Evolutionary conservation across 192 early-diverging fungal species (phyloP).

Genomic region (Coemansia sp.): DNA sequence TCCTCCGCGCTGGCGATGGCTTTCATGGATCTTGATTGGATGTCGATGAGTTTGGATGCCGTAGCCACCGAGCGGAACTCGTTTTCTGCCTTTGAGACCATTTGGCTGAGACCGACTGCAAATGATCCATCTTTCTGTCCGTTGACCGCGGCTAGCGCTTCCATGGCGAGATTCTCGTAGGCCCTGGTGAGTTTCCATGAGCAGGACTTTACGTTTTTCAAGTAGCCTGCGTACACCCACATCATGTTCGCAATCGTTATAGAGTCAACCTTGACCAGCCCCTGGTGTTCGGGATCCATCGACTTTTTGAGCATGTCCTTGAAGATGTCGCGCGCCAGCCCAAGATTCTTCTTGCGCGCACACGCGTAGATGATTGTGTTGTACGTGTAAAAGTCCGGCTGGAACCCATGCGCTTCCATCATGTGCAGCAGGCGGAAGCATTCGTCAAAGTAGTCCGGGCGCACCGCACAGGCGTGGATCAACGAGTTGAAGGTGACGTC

Average conservation of each 20-base stretch:
- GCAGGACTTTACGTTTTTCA: conserved; percentile 37
- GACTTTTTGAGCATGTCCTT: conserved; percentile 58
- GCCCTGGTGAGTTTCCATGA: conserved; percentile 37
- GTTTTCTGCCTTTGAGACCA: conserved; percentile 16
- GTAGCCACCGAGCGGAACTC: conserved; percentile 6
- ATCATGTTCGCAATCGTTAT: conserved; percentile 69
- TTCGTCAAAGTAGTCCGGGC: conserved; percentile 82
- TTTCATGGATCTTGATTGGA: conserved; percentile 27
- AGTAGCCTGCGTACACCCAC: conserved; percentile 63
- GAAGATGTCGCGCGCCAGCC: conserved; percentile 64
- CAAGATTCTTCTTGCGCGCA: conserved; percentile 71
- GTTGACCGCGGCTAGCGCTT: conserved; percentile 36
- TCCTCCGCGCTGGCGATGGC: conserved; percentile 8
- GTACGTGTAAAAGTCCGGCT: conserved; percentile 76
- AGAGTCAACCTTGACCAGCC: conserved; percentile 58
- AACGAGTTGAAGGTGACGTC: conserved; percentile 86
- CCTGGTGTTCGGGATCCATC: conserved; percentile 30
- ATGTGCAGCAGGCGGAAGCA: conserved; percentile 77
- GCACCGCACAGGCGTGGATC: conserved; percentile 76
- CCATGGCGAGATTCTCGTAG: conserved; percentile 33
- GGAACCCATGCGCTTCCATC: conserved; percentile 82
- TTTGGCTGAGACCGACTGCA: not conserved
- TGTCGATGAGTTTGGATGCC: conserved; percentile 24
- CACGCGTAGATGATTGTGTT: conserved; percentile 78
- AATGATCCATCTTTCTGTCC: conserved; percentile 6